phyloP scores from a whole-genome alignment of 495 filamentous ascomycete species.

The Umbilicaria muhlenbergii region DNA sequence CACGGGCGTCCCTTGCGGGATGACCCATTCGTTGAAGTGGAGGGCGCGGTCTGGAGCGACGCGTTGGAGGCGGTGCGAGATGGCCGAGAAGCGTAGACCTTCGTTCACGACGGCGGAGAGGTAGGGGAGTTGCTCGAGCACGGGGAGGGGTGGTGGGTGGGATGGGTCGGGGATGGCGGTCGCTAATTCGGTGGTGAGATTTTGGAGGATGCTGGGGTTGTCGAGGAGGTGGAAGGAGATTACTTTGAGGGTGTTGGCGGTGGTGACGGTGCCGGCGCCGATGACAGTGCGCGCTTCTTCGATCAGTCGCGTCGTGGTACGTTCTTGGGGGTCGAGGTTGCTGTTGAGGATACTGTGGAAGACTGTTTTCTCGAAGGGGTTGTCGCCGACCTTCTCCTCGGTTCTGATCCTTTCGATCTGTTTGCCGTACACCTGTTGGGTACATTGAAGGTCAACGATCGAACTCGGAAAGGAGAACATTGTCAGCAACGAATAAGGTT shows the following conservation, averaged over 20 bases:
- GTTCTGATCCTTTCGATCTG: conserved; percentile 1
- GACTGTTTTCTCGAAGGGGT: conserved; percentile 10
- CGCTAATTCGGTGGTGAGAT: conserved; percentile 6
- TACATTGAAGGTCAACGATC: background rate
- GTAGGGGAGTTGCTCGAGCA: conserved; percentile 9
- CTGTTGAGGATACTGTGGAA: conserved; percentile 15
- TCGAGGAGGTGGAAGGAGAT: conserved; percentile 9
- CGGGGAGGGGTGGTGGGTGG: conserved; percentile 15
- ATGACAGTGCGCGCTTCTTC: conserved; percentile 20
- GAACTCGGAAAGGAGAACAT: background rate
- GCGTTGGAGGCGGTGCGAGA: conserved; percentile 10
- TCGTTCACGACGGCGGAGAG: conserved; percentile 23
- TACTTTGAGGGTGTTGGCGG: conserved; percentile 3
- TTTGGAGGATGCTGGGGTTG: conserved; percentile 1
- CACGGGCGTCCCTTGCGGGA: conserved; percentile 28
- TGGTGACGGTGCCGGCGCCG: conserved; percentile 11
- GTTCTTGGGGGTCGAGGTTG: conserved; percentile 14
- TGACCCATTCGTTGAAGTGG: conserved; percentile 25
- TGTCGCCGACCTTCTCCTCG: background rate
- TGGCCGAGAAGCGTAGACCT: conserved; percentile 23
- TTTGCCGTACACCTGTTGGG: background rate
- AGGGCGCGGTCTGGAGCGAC: conserved; percentile 21
- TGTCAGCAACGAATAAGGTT: background rate
- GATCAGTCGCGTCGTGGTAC: conserved; percentile 11
- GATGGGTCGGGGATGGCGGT: conserved; percentile 13